These are phyloP conservation scores for Aspergillus coremiiformis DNA, from an alignment of 495 filamentous ascomycete genomes.

Conservation along the genomic window DNA sequence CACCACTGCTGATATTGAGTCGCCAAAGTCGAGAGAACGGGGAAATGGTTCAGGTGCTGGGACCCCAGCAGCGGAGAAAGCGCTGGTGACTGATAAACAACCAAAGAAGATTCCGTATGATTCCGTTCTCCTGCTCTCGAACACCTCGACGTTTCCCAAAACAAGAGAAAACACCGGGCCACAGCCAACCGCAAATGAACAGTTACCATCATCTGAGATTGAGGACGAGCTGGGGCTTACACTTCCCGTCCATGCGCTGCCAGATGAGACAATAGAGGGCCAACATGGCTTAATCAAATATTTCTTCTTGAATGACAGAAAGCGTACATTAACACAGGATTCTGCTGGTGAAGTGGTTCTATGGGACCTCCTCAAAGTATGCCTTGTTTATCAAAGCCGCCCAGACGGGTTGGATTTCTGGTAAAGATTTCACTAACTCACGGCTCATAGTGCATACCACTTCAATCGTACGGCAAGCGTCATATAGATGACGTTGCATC, in stretches of 20 bases:
- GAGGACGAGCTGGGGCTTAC: conserved; percentile 51
- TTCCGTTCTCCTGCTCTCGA: conserved; percentile 71
- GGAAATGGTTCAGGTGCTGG: neutral
- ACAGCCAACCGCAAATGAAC: conserved; percentile 41
- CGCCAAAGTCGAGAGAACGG: conserved; percentile 50
- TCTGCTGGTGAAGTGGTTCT: conserved; percentile 93
- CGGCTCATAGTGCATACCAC: conserved; percentile 60
- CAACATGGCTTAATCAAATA: conserved; percentile 95
- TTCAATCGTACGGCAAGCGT: conserved; percentile 82
- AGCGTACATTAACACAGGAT: conserved; percentile 82
- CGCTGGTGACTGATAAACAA: conserved; percentile 3
- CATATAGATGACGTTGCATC: conserved; percentile 88
- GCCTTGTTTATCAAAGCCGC: neutral
- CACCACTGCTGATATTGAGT: conserved; percentile 53
- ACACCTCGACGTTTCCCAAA: conserved; percentile 66
- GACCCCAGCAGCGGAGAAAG: conserved; percentile 6
- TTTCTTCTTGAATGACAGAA: conserved; percentile 82
- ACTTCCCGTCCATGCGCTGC: conserved; percentile 64
- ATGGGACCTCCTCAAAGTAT: conserved; percentile 86
- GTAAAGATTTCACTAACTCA: neutral
- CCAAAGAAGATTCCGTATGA: conserved; percentile 67
- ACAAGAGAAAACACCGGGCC: conserved; percentile 44
- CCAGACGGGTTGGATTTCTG: neutral
- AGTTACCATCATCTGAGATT: conserved; percentile 51
- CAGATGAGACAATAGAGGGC: conserved; percentile 84